phyloP scores from a whole-genome alignment of 306 rosid species.

The Astragalus glycyphyllos region DNA sequence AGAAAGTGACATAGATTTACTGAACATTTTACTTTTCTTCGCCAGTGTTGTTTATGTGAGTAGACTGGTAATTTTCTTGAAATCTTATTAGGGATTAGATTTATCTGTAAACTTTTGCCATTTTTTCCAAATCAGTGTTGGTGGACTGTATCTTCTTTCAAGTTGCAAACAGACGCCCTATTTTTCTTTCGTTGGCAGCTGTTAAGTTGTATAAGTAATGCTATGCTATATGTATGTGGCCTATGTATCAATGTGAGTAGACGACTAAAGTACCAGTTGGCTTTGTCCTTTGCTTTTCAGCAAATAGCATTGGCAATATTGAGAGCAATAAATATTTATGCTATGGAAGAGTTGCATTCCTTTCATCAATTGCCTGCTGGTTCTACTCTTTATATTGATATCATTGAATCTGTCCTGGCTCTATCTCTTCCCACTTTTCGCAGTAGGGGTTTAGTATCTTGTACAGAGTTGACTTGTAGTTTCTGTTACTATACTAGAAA shows the following conservation, averaged over 20 bases:
- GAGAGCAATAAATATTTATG: conserved; percentile 23
- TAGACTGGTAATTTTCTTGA: neutral
- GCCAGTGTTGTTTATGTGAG: neutral
- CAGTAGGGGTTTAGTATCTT: conserved; percentile 32
- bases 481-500: conserved; percentile 16
- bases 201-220: conserved; percentile 10
- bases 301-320: neutral
- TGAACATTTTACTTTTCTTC: conserved; percentile 19
- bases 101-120: conserved; percentile 5
- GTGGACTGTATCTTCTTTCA: conserved; percentile 28
- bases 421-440: neutral
- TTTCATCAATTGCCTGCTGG: conserved; percentile 25
- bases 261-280: neutral
- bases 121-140: neutral
- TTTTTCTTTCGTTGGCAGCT: conserved; percentile 24
- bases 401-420: neutral
- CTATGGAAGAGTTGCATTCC: conserved; percentile 17
- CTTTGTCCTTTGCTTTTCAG: conserved; percentile 20
- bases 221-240: neutral
- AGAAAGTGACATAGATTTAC: conserved; percentile 20
- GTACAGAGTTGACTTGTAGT: conserved; percentile 24
- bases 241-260: conserved; percentile 11
- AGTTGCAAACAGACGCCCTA: conserved; percentile 21
- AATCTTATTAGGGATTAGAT: conserved; percentile 8
- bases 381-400: conserved; percentile 25